Base-by-base conservation (phyloP, 305 asterid genomes). In the Fraxinus sp. region DNA sequence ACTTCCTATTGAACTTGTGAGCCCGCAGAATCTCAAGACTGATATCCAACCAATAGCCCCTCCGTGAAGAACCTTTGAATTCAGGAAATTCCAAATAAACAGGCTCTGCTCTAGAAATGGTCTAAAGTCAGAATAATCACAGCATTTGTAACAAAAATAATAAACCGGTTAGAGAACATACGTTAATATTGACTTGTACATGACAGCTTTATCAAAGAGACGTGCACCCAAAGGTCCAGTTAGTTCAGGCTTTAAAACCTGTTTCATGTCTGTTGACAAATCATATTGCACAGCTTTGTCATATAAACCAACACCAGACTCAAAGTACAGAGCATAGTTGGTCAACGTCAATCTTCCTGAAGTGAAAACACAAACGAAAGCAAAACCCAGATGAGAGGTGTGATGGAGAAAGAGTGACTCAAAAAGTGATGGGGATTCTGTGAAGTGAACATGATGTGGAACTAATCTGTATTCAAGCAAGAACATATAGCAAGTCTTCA, bases 211-310 rank as follows among this genome's bases (percentile, higher is more conserved):
- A 85, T 95, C 98, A 83, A 95, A 93, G 85, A 93, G 91, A 81
- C 98, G 98, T 84, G 96, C 95, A 83, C 98, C 98, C 87, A 95
- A 85, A 20, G 98, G 98, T 82, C 98, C 98, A 35, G 98, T 95
- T 83, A 94, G 85, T 84, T 94, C 98, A 79, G 98, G 98, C 89
- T 91, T 95, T 88, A 95, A 89, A 78, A 91, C 91, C 90, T 95
- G 98, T 72, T 95, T 92, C 88, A 86, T 44, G 78, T 93, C 97
- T 32, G 88, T 84, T 82, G 93, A 96, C 86, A 95, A 87, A 88
- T 95, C 98, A 87, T 93, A 95, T 81, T 87, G 90, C 84, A 92
- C 91, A 85, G 98, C 96, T 89, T 93, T 95, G 88, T 95, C 98
- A 84, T 90, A 90, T 80, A 95, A 85, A 82, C 98, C 98, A 86